phyloP scores from a whole-genome alignment of 208 protist genomes.

The Leishmania gerbilli region DNA sequence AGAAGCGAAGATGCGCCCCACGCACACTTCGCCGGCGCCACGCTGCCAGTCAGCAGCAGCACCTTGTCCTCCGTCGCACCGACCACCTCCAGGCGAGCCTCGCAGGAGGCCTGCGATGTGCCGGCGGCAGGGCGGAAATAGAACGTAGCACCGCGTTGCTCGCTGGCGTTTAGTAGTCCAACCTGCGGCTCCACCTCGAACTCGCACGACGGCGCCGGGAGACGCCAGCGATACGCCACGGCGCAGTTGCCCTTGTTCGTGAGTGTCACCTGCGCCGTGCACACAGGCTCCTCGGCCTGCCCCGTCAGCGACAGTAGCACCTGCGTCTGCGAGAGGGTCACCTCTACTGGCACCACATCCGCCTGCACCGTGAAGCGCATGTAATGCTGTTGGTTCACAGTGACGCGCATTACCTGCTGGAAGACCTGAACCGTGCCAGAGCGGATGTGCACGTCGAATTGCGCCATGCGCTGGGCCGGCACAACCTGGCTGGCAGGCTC shows the following conservation, averaged over 20 bases:
- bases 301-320: slow-evolving; percentile 79
- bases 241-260: slow-evolving; percentile 86
- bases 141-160: slow-evolving; percentile 57
- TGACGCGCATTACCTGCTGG: slow-evolving; percentile 88
- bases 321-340: slow-evolving; percentile 84
- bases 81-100: slow-evolving; percentile 69
- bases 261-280: slow-evolving; percentile 57
- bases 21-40: slow-evolving; percentile 64
- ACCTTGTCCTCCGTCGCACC: slow-evolving; percentile 65
- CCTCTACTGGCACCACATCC: slow-evolving; percentile 91
- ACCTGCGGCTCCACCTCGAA: slow-evolving; percentile 70
- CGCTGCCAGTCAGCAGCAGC: slow-evolving; percentile 61
- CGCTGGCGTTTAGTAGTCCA: slow-evolving; percentile 70
- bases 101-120: slow-evolving; percentile 39
- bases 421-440: slow-evolving; percentile 65
- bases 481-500: slow-evolving; percentile 88
- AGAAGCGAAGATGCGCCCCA: slow-evolving; percentile 38
- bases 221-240: slow-evolving; percentile 76
- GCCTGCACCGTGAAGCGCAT: slow-evolving; percentile 89
- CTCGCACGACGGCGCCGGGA: slow-evolving; percentile 37
- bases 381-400: slow-evolving; percentile 87
- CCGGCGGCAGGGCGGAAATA: slow-evolving; percentile 70
- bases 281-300: slow-evolving; percentile 72
- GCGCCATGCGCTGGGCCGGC: slow-evolving; percentile 84
- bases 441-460: slow-evolving; percentile 90